These are phyloP conservation scores for Spathaspora passalidarum DNA, from an alignment of 805 yeast species.

Conservation along the genomic window DNA sequence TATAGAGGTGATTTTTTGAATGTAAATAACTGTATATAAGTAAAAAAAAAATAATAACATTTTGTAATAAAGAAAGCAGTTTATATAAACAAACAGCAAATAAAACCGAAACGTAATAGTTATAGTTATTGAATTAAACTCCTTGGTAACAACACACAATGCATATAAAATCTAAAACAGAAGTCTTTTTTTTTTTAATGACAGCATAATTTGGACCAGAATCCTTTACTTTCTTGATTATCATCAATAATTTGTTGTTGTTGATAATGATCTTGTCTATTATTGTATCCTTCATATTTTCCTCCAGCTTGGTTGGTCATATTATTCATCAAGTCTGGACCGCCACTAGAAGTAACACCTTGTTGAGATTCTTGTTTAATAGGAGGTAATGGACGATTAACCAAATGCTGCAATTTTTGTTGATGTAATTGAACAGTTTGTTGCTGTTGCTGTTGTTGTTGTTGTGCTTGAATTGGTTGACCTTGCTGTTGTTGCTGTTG, in stretches of 20 bases:
- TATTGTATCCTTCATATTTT: constrained; percentile 13
- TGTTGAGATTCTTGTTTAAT: constrained; percentile 40
- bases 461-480: constrained; percentile 17
- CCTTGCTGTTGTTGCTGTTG: constrained; percentile 11
- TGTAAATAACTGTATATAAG: not conserved
- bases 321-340: constrained; percentile 9
- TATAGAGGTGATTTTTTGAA: not conserved
- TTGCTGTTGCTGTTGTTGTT: constrained; percentile 20
- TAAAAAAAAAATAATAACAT: not conserved
- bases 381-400: constrained; percentile 47
- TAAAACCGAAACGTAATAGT: too few relatives aligned
- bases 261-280: constrained; percentile 28
- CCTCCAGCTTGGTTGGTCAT: constrained; percentile 19
- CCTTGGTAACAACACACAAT: too few relatives aligned
- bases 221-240: constrained; percentile 36
- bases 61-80: not conserved
- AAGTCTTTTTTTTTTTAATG: constrained; percentile 21
- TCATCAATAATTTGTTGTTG: constrained; percentile 36
- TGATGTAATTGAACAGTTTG: constrained; percentile 48
- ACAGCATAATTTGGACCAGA: constrained; percentile 43
- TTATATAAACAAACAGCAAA: not conserved
- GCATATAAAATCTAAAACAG: too few relatives aligned
- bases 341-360: constrained; percentile 5
- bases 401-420: constrained; percentile 47
- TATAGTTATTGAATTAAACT: too few relatives aligned